Percentiles rank a stretch among this genome's conserved stretches.
Evolutionary conservation across 257 asterid species (phyloP).

Genomic region (Solanum chilense): DNA sequence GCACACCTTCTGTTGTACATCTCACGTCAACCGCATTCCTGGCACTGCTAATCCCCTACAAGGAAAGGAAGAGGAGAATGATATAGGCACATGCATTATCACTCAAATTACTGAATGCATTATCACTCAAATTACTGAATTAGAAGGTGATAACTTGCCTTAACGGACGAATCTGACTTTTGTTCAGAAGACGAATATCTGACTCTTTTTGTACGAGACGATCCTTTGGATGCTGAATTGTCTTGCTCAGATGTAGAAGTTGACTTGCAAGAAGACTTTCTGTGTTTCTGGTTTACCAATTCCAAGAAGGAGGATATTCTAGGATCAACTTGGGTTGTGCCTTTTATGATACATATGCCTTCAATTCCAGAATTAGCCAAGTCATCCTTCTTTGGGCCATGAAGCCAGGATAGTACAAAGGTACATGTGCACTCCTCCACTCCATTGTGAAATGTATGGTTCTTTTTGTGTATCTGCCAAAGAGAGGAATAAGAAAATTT

Average conservation of each 20-base stretch:
- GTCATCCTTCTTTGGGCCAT: constrained; percentile 37
- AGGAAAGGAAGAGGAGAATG: not conserved
- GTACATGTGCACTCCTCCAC: constrained; percentile 52
- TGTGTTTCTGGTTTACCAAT: constrained; percentile 30
- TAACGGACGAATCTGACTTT: not conserved
- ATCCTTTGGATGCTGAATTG: not conserved
- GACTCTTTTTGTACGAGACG: not conserved
- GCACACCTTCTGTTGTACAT: not conserved
- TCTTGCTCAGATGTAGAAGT: not conserved
- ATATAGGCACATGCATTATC: not conserved
- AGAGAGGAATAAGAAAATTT: not conserved
- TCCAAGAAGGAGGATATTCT: constrained; percentile 22
- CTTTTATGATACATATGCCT: constrained; percentile 18
- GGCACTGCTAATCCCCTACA: not conserved
- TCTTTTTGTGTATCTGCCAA: constrained; percentile 28
- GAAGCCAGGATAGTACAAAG: constrained; percentile 42
- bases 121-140: not conserved
- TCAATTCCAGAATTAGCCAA: constrained; percentile 17
- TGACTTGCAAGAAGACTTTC: not conserved
- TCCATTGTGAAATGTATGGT: constrained; percentile 24
- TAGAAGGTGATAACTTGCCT: constrained; percentile 1
- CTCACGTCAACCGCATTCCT: not conserved
- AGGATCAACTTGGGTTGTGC: constrained; percentile 17
- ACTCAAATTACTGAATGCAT: not conserved
- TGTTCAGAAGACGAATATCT: not conserved